Evolutionary conservation across 225 moss, liverwort and hornwort species (phyloP).

Genomic region (Sphagnum tenellum): DNA sequence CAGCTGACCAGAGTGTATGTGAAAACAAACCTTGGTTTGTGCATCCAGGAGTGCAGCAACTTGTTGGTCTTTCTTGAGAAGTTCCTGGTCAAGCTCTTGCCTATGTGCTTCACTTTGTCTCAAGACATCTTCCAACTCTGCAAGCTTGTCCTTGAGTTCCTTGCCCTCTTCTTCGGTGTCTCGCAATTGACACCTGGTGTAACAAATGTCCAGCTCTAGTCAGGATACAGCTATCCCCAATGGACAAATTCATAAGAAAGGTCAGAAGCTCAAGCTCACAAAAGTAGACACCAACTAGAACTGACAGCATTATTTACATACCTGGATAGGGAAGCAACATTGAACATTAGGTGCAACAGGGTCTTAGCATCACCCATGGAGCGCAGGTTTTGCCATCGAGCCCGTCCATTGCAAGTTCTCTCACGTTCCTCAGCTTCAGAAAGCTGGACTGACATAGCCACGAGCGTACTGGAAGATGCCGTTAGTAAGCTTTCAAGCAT

Average conservation of each 20-base stretch:
- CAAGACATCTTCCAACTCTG: slow-evolving; percentile 61
- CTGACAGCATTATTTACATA: neutral
- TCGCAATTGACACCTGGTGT: slow-evolving; percentile 66
- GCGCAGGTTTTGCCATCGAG: slow-evolving; percentile 73
- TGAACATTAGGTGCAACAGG: slow-evolving; percentile 68
- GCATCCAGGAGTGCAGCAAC: slow-evolving; percentile 41
- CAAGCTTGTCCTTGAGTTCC: slow-evolving; percentile 64
- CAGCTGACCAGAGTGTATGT: too few species aligned
- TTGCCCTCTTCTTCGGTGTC: slow-evolving; percentile 75
- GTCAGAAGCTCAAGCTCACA: too few species aligned
- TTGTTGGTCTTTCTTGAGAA: slow-evolving; percentile 49
- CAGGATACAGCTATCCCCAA: neutral
- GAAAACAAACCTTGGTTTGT: slow-evolving; percentile 48
- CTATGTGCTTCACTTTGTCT: slow-evolving; percentile 70
- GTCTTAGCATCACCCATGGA: slow-evolving; percentile 82
- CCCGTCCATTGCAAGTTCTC: slow-evolving; percentile 63
- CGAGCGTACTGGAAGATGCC: slow-evolving; percentile 77
- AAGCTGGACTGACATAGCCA: slow-evolving; percentile 96
- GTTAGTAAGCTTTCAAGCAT: slow-evolving; percentile 82
- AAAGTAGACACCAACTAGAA: too few species aligned
- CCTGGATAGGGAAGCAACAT: slow-evolving; percentile 35
- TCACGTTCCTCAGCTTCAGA: slow-evolving; percentile 98
- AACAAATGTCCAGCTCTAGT: neutral
- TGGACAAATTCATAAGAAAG: neutral
- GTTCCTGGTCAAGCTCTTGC: slow-evolving; percentile 61